These are phyloP conservation scores for Fallopia convolvulus DNA, from an alignment of 148 eudicot genomes.

Conservation along the genomic window DNA sequence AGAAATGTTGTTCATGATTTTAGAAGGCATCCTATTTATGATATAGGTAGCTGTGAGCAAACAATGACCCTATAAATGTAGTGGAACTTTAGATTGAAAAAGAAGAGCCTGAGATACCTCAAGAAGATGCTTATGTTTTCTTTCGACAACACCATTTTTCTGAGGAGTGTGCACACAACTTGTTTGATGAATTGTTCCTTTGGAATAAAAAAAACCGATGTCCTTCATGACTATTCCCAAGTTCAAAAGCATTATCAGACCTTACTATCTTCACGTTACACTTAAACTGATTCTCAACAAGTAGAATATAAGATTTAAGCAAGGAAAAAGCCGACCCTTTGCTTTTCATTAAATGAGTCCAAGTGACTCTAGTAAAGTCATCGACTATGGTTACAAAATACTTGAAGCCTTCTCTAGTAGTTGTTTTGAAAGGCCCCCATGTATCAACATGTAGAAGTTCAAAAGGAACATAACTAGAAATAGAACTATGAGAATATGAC, in stretches of 20 bases:
- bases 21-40: no score
- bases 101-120: neutral
- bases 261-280: neutral
- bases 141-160: neutral
- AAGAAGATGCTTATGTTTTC: neutral
- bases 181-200: neutral
- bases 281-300: neutral
- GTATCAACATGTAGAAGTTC: neutral
- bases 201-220: no score
- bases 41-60: no score
- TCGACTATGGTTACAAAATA: conserved; percentile 2
- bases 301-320: neutral
- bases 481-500: neutral
- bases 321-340: neutral
- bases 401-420: neutral
- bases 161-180: neutral
- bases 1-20: no score
- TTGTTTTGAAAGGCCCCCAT: neutral
- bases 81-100: no score
- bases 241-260: neutral
- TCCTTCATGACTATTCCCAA: neutral
- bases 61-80: no score
- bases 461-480: neutral
- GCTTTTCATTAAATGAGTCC: neutral
- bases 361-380: neutral